phyloP scores from a whole-genome alignment of 768 basidiomycete genomes.

The Russula brevipes region DNA sequence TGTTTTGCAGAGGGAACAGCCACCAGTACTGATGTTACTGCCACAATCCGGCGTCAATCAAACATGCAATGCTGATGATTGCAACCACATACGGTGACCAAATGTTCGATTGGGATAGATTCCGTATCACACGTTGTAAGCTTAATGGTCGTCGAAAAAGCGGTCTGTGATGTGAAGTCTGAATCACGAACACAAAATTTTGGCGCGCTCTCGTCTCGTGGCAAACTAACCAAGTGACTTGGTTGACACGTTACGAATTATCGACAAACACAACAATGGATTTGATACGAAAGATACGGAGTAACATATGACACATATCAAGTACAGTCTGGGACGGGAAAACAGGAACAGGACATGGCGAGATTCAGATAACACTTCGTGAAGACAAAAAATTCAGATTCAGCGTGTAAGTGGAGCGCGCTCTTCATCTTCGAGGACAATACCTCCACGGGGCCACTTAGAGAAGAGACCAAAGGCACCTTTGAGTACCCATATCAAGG shows the following conservation, averaged over 20 bases:
- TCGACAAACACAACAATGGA: background rate
- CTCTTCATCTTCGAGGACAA: conserved; percentile 79
- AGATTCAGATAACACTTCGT: background rate
- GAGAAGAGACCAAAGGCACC: conserved; percentile 53
- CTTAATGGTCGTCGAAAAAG: too few relatives aligned
- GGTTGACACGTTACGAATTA: too few relatives aligned
- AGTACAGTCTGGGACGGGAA: background rate
- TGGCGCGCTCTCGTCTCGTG: too few relatives aligned
- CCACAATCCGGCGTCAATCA: conserved; percentile 5
- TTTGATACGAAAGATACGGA: background rate
- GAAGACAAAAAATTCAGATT: background rate
- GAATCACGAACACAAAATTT: too few relatives aligned
- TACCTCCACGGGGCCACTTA: conserved; percentile 39
- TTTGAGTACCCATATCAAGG: conserved; percentile 81
- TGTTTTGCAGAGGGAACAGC: conserved; percentile 71
- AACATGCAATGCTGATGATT: background rate
- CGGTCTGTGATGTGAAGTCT: too few relatives aligned
- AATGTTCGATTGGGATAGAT: too few relatives aligned
- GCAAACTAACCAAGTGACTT: too few relatives aligned
- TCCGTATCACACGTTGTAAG: too few relatives aligned
- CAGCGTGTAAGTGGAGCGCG: conserved; percentile 69
- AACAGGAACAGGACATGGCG: background rate
- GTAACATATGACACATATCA: background rate
- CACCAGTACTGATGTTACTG: conserved; percentile 65
- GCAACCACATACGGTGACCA: conserved; percentile 36